These are phyloP conservation scores for Sporothrix brasiliensis DNA, from an alignment of 2,329 filamentous ascomycete species.

Conservation along the genomic window DNA sequence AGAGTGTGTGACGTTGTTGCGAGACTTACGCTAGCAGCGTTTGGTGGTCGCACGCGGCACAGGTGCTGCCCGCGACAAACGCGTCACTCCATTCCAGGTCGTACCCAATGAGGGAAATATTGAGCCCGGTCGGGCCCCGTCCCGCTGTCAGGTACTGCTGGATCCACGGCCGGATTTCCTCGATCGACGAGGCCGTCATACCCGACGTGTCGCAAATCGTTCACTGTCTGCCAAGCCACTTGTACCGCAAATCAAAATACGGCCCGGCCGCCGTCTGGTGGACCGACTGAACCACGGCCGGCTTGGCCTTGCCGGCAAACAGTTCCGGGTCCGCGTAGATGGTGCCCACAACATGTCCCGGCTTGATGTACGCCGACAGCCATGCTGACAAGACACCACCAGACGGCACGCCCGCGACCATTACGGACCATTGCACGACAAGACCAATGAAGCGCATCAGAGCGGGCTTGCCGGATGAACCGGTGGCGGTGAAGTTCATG, in stretches of 20 bases:
- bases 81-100: constrained; percentile 20
- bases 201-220: constrained; percentile 13
- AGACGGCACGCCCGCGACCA: constrained; percentile 11
- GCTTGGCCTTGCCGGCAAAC: constrained; percentile 8
- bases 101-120: background rate
- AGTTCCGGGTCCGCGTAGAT: constrained; percentile 16
- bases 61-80: background rate
- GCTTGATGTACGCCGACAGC: constrained; percentile 13
- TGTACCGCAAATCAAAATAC: constrained; percentile 16
- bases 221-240: constrained; percentile 20
- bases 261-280: constrained; percentile 14
- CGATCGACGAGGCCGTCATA: background rate
- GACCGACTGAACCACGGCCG: constrained; percentile 13
- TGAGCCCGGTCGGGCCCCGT: background rate
- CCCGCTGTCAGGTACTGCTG: constrained; percentile 20
- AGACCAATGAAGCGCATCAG: constrained; percentile 10
- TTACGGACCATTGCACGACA: constrained; percentile 1
- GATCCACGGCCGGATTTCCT: constrained; percentile 17
- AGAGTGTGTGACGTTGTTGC: constrained; percentile 14
- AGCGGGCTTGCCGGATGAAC: too few species aligned
- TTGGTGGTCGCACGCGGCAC: constrained; percentile 13
- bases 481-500: too few species aligned
- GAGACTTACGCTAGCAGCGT: background rate
- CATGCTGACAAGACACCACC: background rate
- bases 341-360: constrained; percentile 3